Evolutionary conservation across 352 stramenopile species (phyloP).

Genomic region (Aphanomyces cochlioides): DNA sequence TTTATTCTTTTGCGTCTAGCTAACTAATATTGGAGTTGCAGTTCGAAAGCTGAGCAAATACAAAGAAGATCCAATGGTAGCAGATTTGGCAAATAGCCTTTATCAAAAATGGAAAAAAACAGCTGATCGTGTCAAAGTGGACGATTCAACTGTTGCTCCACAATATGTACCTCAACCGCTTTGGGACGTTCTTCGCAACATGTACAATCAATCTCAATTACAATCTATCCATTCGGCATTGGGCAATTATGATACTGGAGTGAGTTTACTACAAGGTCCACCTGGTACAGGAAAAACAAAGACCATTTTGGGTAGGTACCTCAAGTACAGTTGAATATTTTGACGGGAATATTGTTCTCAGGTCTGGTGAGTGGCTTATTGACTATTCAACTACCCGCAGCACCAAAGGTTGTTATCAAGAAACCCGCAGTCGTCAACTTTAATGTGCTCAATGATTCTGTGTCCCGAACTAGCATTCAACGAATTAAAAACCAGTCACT

Average conservation of each 20-base stretch:
- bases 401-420: slow-evolving; percentile 27
- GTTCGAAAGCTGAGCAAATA: slow-evolving; percentile 85
- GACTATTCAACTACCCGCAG: slow-evolving; percentile 51
- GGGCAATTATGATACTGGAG: slow-evolving; percentile 80
- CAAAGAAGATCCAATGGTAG: slow-evolving; percentile 45
- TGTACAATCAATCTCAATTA: slow-evolving; percentile 85
- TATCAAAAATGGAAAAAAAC: slow-evolving; percentile 79
- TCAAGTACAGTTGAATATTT: neutral
- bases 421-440: slow-evolving; percentile 23
- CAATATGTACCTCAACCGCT: slow-evolving; percentile 57
- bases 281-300: slow-evolving; percentile 95
- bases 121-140: slow-evolving; percentile 32
- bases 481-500: slow-evolving; percentile 25
- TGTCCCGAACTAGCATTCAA: slow-evolving; percentile 9
- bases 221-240: slow-evolving; percentile 83
- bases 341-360: neutral
- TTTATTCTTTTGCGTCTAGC: slow-evolving; percentile 34
- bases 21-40: slow-evolving; percentile 79
- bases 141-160: slow-evolving; percentile 51
- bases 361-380: slow-evolving; percentile 68
- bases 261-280: slow-evolving; percentile 92
- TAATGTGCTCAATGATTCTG: neutral
- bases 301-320: slow-evolving; percentile 69
- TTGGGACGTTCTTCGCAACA: slow-evolving; percentile 66
- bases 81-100: slow-evolving; percentile 42